Conservation (phyloP, 805 yeast species). For the Lachancea fermentati region DNA sequence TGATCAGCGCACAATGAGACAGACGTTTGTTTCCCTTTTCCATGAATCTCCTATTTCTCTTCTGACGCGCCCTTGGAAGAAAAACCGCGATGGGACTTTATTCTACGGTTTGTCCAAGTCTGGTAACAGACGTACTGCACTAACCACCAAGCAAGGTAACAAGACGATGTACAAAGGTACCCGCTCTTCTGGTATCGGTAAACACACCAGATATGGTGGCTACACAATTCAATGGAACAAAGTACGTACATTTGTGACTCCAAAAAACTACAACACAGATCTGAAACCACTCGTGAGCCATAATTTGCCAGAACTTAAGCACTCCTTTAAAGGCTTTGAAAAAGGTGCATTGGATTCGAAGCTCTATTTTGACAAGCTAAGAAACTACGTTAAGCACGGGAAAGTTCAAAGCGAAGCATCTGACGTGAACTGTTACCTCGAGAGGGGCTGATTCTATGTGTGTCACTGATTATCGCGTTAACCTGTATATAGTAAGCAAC, state of each 20-base stretch:
- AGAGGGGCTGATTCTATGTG: slow-evolving; percentile 21
- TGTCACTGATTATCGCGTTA: background rate
- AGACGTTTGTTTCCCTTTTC: slow-evolving; percentile 41
- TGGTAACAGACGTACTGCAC: slow-evolving; percentile 77
- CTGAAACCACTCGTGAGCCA: slow-evolving; percentile 77
- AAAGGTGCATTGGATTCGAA: slow-evolving; percentile 72
- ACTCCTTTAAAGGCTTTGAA: slow-evolving; percentile 60
- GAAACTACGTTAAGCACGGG: slow-evolving; percentile 74
- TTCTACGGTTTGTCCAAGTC: slow-evolving; percentile 75
- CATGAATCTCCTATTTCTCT: slow-evolving; percentile 40
- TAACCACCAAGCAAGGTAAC: slow-evolving; percentile 92
- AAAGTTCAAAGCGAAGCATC: slow-evolving; percentile 35
- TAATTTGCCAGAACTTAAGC: slow-evolving; percentile 62
- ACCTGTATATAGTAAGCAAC: background rate
- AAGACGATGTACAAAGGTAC: slow-evolving; percentile 95
- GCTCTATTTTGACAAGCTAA: slow-evolving; percentile 63
- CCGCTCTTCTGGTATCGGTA: slow-evolving; percentile 89
- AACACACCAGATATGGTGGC: slow-evolving; percentile 63
- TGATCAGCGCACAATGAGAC: slow-evolving; percentile 39
- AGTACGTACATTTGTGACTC: slow-evolving; percentile 88
- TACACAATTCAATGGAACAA: slow-evolving; percentile 76
- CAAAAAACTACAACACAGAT: slow-evolving; percentile 39
- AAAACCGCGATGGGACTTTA: slow-evolving; percentile 71
- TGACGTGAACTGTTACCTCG: slow-evolving; percentile 24
- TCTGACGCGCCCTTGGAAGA: slow-evolving; percentile 85